Evolutionary conservation across 2,329 filamentous ascomycete species (phyloP).

Genomic region (Calonectria multiphialidica): DNA sequence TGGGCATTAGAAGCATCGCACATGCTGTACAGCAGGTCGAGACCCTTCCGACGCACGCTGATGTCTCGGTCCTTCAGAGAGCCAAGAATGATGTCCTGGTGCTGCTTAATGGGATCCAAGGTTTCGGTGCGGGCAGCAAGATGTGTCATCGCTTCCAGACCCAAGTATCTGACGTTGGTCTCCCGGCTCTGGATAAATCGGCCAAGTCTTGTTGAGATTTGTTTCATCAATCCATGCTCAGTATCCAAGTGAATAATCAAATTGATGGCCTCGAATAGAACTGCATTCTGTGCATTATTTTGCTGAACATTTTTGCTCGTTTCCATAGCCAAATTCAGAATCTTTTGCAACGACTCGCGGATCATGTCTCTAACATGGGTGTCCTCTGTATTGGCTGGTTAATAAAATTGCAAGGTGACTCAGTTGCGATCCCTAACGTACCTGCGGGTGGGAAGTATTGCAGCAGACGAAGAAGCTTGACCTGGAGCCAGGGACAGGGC

Average conservation of each 20-base stretch:
- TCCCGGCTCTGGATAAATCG: conserved; percentile 97
- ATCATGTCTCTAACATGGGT: conserved; percentile 93
- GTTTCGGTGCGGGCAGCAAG: conserved; percentile 94
- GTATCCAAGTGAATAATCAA: conserved; percentile 98
- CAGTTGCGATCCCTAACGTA: conserved; percentile 56
- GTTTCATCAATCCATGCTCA: conserved; percentile 93
- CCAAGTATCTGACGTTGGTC: conserved; percentile 96
- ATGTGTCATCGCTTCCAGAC: conserved; percentile 98
- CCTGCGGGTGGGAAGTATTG: conserved; percentile 97
- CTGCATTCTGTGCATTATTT: conserved; percentile 98
- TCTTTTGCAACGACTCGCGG: conserved; percentile 89
- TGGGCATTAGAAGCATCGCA: conserved; percentile 96
- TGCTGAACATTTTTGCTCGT: conserved; percentile 98
- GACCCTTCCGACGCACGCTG: conserved; percentile 93
- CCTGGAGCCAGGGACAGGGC: conserved; percentile 98
- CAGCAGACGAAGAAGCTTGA: conserved; percentile 90
- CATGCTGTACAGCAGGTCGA: conserved; percentile 99
- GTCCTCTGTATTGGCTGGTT: conserved; percentile 73
- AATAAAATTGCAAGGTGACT: neutral
- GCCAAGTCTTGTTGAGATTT: conserved; percentile 90
- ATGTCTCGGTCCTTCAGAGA: conserved; percentile 97
- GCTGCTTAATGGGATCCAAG: conserved; percentile 96
- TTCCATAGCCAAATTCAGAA: conserved; percentile 91
- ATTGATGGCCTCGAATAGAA: conserved; percentile 98
- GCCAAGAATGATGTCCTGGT: conserved; percentile 95